Evolutionary conservation across 2,329 filamentous ascomycete species (phyloP), one percentile per base, ranked within the genome.

Genomic region (Pseudogymnoascus pannorum): DNA sequence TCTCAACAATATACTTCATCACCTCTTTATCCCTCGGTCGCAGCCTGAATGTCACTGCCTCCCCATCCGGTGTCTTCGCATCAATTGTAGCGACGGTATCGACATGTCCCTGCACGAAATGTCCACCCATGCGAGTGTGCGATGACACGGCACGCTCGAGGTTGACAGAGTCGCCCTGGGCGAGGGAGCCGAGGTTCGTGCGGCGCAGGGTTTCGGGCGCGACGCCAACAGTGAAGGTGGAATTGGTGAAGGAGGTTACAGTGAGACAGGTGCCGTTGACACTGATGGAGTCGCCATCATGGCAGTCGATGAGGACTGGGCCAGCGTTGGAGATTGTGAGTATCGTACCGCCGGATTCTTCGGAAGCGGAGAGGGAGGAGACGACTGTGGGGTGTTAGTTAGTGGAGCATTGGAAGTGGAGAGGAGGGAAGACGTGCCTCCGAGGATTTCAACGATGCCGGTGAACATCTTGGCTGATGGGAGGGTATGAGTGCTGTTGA

Each of bases 81-180:
- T 87, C 72, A 64, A 99, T 89, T 44, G 82, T 83, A 0, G 93
- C 94, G 38, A 88, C 86, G 9, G 91, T 93, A 75, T 99, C 95
- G 64, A 99, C 93, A 75, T 99, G 94, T 40, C 94, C 94, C 77
- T 99, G 95, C 31, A 97, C 93, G 70, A 97, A 96, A 77, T 99
- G 94, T 0, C 94, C 94, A 54, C 95, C 94, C 91, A 99, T 97
- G 61, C 94, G 90, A 51, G 93, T 97, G 69, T 89, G 85, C 4
- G 92, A 91, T 16, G 89, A 88, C 60, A 99, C 92, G 3, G 94
- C 93, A 14, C 94, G 87, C 79, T 99, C 94, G 60, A 99, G 87
- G 75, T 99, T 99, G 66, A 97, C 92, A 20, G 78, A 79, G 64
- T 86, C 88, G 42, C 79, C 79, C 64, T 84, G 73, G 57, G 77